These are phyloP conservation scores for Coniosporium tulheliwenetii DNA, from an alignment of 2,329 filamentous ascomycete species.

Conservation along the genomic window DNA sequence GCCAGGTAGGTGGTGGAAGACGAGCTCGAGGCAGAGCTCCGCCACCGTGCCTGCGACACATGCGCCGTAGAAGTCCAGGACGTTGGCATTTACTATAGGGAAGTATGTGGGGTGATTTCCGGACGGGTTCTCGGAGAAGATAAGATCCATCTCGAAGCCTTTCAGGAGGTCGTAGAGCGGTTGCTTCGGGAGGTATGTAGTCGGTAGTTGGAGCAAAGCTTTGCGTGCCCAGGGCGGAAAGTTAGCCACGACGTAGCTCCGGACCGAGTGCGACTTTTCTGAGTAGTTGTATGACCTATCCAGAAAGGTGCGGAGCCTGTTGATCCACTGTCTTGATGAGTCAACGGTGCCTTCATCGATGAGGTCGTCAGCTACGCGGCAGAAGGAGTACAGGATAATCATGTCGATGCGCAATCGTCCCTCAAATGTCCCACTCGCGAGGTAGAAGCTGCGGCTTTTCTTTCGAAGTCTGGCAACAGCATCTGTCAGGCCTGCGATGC, in stretches of 20 bases:
- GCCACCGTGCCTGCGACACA: conserved; percentile 60
- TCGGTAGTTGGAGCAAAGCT: conserved; percentile 45
- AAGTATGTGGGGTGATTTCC: conserved; percentile 14
- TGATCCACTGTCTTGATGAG: conserved; percentile 43
- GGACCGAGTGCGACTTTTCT: conserved; percentile 6
- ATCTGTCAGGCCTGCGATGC: conserved; percentile 42
- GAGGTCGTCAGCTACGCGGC: conserved; percentile 56
- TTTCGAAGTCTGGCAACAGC: conserved; percentile 40
- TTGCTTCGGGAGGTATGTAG: conserved; percentile 35
- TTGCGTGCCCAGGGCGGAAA: conserved; percentile 39
- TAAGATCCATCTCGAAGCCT: conserved; percentile 54
- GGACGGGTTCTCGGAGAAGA: conserved; percentile 25
- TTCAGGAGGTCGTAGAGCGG: conserved; percentile 49
- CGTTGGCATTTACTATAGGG: conserved; percentile 42
- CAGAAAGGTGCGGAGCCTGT: conserved; percentile 41
- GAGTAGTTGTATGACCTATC: conserved; percentile 31
- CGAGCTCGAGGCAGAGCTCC: conserved; percentile 50
- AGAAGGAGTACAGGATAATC: conserved; percentile 57
- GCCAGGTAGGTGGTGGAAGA: conserved; percentile 40
- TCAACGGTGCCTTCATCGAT: conserved; percentile 46
- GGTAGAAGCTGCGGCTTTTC: conserved; percentile 60
- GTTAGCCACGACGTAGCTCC: conserved; percentile 25
- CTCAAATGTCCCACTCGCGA: conserved; percentile 54
- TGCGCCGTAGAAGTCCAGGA: conserved; percentile 48
- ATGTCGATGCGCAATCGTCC: conserved; percentile 53